phyloP scores from a whole-genome alignment of 805 yeast genomes.

The Wickerhamiella bombiphila region DNA sequence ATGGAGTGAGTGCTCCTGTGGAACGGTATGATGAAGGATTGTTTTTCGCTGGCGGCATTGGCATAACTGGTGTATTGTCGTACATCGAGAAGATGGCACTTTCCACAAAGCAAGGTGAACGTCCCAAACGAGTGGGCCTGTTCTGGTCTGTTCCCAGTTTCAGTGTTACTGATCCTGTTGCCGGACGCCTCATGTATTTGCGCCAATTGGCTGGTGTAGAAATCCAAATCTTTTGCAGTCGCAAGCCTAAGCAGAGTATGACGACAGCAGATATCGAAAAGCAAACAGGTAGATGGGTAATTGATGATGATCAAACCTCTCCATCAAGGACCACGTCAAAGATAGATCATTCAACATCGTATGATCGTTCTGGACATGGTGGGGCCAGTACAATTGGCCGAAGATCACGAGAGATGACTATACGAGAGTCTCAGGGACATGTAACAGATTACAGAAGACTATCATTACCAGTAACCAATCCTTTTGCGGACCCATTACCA shows the following conservation, averaged over 20 bases:
- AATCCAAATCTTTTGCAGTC: constrained; percentile 11
- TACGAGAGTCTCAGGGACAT: no score
- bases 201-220: constrained; percentile 9
- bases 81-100: constrained; percentile 26
- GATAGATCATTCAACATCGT: no score
- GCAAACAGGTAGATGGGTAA: no score
- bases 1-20: constrained; percentile 37
- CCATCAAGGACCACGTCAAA: no score
- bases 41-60: constrained; percentile 51
- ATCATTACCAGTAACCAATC: background rate
- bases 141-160: constrained; percentile 23
- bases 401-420: no score
- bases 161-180: constrained; percentile 20
- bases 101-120: constrained; percentile 4
- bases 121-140: constrained; percentile 14
- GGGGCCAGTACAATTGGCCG: no score
- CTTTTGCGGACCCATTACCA: background rate
- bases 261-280: no score
- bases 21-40: constrained; percentile 34
- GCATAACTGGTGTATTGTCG: constrained; percentile 42
- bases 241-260: no score
- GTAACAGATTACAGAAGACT: background rate
- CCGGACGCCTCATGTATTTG: constrained; percentile 10
- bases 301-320: no score
- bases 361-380: no score